phyloP scores from a whole-genome alignment of 768 basidiomycete species.

The Suillus subalutaceus region DNA sequence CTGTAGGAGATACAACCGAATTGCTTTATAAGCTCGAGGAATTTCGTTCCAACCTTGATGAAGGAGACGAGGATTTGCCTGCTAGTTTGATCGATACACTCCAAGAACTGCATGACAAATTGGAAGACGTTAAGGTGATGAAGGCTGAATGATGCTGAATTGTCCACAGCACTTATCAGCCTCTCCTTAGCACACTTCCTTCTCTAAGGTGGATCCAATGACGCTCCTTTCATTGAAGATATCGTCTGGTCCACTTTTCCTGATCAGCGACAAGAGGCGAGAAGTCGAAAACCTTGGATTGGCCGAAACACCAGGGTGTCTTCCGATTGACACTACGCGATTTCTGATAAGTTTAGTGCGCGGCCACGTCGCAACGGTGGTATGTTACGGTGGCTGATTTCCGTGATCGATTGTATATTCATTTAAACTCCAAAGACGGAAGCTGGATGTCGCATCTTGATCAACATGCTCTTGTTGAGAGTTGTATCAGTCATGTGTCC shows the following conservation, averaged over 20 bases:
- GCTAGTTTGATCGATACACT: conserved; percentile 9
- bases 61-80: conserved; percentile 22
- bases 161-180: not conserved
- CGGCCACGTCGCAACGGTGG: not conserved
- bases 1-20: conserved; percentile 14
- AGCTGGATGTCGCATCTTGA: not conserved
- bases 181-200: not conserved
- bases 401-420: not conserved
- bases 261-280: conserved; percentile 13
- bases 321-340: conserved; percentile 5
- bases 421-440: not conserved
- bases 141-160: not conserved
- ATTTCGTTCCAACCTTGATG: conserved; percentile 21
- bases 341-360: not conserved
- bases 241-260: conserved; percentile 17
- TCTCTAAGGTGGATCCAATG: not conserved
- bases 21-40: conserved; percentile 13
- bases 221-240: not conserved
- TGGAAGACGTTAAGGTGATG: not conserved
- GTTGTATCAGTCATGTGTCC: conserved; percentile 18
- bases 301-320: conserved; percentile 6
- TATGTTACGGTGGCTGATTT: not conserved
- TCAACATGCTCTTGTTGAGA: not conserved
- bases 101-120: conserved; percentile 16
- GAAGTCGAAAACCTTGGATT: conserved; percentile 10